These are phyloP conservation scores for Chlorencoelia australis DNA, from an alignment of 2,329 filamentous ascomycete genomes.

Conservation along the genomic window DNA sequence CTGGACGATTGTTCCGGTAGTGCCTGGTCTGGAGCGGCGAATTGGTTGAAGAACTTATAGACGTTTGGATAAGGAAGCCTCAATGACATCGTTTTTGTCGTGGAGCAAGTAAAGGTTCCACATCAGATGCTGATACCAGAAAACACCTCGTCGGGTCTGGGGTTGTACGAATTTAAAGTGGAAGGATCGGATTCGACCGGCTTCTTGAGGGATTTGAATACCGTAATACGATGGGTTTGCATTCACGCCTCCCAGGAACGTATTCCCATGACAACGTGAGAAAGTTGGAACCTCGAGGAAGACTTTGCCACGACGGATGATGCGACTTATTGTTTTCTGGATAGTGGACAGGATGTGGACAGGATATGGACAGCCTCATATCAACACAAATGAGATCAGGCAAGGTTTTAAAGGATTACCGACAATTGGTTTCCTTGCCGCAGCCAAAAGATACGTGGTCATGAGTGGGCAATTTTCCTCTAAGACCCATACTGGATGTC, in stretches of 20 bases:
- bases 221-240: conserved; percentile 10
- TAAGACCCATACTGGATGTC: no score
- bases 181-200: background rate
- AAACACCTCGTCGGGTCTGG: conserved; percentile 3
- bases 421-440: no score
- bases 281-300: conserved; percentile 11
- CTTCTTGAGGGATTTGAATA: conserved; percentile 5
- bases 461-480: no score
- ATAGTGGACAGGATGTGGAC: no score
- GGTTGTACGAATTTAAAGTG: background rate
- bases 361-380: no score
- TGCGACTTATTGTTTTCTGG: no score
- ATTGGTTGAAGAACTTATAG: conserved; percentile 28
- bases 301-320: conserved; percentile 7
- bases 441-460: no score
- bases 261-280: conserved; percentile 18
- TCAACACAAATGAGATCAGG: no score
- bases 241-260: conserved; percentile 13
- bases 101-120: conserved; percentile 7
- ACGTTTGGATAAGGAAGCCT: conserved; percentile 27
- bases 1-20: conserved; percentile 24
- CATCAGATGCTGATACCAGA: conserved; percentile 9
- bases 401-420: no score
- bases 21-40: conserved; percentile 23
- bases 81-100: conserved; percentile 23